Base-by-base conservation (phyloP, 108 stramenopile genomes). In the Asterionellopsis glacialis region DNA sequence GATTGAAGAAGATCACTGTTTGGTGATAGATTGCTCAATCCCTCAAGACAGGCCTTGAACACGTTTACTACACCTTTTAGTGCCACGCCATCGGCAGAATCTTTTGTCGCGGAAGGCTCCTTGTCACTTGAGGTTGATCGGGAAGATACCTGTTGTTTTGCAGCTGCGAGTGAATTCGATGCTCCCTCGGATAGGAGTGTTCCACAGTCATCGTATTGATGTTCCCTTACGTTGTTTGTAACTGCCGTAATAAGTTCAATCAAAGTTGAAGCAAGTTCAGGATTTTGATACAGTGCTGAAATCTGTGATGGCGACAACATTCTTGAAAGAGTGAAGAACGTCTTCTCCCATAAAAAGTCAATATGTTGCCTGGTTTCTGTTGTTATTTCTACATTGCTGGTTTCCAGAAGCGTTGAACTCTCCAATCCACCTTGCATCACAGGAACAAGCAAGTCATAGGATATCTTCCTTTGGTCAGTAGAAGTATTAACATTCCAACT, bases 391-490 rank as follows among this genome's bases (percentile, higher is more conserved):
- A 43, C 59, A 15, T 54, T 40, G 28, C 24, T 41, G 21, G 49
- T 50, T 50, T 79, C 70, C 49, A 82, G 45, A 27, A 63, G 44
- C 47, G 70, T 63, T 21, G 76, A 68, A 53, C 79, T 74, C 41
- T 51, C 45, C 27, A 81, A 47, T 24, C 85, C 79, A 11, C 59
- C 65, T 25, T 75, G 55, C 16, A 86, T 71, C 39, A 83, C 66
- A 12, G 65, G 67, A 6, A 71, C 68, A n/a, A 86, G 63, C 33
- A 79, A 50, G 54, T 79, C 65, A 64, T 83, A 86, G 42, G 57
- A 57, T 14, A 49, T 57, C 27, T 59, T 28, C 12, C 59, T 45
- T 43, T 51, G 2, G 22, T 12, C 16, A 25, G 22, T 18, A 12
- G 27, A 21, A 23, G 33, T 23, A 54, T 68, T 54, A 16, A 24